Evolutionary conservation across 2,329 filamentous ascomycete genomes (phyloP).

Genomic region (Aschersonia sp.): DNA sequence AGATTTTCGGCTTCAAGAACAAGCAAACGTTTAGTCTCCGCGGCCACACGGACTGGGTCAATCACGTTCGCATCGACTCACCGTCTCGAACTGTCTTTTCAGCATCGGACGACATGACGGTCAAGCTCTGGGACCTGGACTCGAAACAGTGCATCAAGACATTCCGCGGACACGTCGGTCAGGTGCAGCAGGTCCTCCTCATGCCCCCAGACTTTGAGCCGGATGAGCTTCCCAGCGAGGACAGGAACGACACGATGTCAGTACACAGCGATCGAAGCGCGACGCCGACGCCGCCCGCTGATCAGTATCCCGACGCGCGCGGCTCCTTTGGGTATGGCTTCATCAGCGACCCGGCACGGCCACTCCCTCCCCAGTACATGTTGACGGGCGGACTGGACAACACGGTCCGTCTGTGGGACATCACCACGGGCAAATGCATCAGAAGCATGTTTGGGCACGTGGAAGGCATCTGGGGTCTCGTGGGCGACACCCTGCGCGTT

Average conservation of each 20-base stretch:
- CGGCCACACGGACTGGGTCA: conserved; percentile 90
- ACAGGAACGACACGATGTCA: conserved; percentile 39
- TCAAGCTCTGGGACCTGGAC: conserved; percentile 87
- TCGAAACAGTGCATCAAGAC: conserved; percentile 60
- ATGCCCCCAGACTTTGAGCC: conserved; percentile 82
- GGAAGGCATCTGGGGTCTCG: conserved; percentile 88
- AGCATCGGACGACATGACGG: conserved; percentile 82
- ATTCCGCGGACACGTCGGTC: conserved; percentile 84
- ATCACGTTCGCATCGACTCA: conserved; percentile 79
- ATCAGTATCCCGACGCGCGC: conserved; percentile 28
- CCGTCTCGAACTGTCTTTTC: conserved; percentile 77
- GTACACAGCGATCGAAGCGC: conserved; percentile 31
- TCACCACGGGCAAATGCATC: conserved; percentile 64
- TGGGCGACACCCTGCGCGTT: conserved; percentile 74
- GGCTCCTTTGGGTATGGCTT: conserved; percentile 48
- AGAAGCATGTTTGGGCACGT: conserved; percentile 94
- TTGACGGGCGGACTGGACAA: conserved; percentile 83
- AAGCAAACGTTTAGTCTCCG: conserved; percentile 66
- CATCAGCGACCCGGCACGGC: conserved; percentile 42
- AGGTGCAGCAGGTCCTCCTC: conserved; percentile 81
- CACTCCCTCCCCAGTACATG: conserved; percentile 77
- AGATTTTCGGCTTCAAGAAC: conserved; percentile 83
- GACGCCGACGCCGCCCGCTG: conserved; percentile 19
- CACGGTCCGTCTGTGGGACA: conserved; percentile 88
- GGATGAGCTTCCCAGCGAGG: conserved; percentile 43